Base-by-base conservation (phyloP, 306 rosid species). In the Inga oerstediana region DNA sequence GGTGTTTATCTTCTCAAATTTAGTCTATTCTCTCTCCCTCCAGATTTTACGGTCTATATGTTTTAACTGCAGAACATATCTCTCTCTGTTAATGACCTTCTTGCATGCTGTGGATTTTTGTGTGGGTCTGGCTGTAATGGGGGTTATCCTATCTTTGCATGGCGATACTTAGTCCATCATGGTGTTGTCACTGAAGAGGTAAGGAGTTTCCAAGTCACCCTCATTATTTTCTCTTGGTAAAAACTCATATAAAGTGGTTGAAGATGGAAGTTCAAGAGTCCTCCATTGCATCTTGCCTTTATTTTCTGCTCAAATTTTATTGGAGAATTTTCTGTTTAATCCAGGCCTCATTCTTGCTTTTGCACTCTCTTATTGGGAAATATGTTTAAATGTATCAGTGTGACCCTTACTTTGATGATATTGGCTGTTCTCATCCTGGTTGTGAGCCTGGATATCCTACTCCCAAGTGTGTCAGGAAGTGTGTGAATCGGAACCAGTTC, bases 131-230 rank as follows among this genome's bases (percentile, higher is more conserved):
- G 98, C 62, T 93, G 99, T 86, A 80, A 93, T 79, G 99, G 98
- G 51, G 98, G 99, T 24, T 85, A 88, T 82, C 98, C 98, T 54
- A 12, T 93, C 43, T 70, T 32, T 73, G 99, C 99, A 24, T 96
- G 98, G 98, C 76, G 89, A 80, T 92, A 96, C 88, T 86, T 93
- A 56, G 84, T 84, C 78, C 88, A 88, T 84, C 92, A 91, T 5
- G 99, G 99, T 81, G 98, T 96, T 83, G 98, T 96, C 82, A 96
- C 97, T 54, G 98, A 93, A 86, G 94, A 93, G 92, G 99, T 96
- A 92, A 84, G 51, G 2, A 27, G 3, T 61, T 79, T 74, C 66
- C 73, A 15, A 51, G 67, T 68, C 62, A 19, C 30, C 48, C 73
- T 80, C 54, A 43, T 24, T n/a, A 44, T 65, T 77, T 64, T 32